Evolutionary conservation across 2,329 filamentous ascomycete genomes (phyloP).

Genomic region (Colletotrichum chrysophilum): DNA sequence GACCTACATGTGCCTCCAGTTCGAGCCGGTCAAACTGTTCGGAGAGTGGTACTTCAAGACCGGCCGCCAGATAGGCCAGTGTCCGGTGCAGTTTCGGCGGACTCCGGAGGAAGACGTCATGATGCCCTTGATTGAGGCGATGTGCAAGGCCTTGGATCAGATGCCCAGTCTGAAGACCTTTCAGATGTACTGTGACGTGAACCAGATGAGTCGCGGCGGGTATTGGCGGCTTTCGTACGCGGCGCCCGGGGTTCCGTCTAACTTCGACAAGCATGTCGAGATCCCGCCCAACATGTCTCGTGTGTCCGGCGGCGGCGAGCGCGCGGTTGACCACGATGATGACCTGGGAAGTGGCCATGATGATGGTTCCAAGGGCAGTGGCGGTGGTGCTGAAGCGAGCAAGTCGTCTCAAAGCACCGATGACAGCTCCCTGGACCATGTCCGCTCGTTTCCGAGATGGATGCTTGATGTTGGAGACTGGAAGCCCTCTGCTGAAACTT

Average conservation of each 20-base stretch:
- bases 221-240: background rate
- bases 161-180: background rate
- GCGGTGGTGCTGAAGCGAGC: background rate
- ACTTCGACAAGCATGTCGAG: background rate
- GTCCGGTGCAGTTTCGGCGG: background rate
- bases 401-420: background rate
- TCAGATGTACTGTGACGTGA: background rate
- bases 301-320: rapidly evolving
- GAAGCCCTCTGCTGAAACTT: background rate
- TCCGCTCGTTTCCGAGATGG: background rate
- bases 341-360: background rate
- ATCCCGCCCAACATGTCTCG: background rate
- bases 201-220: background rate
- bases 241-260: background rate
- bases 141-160: background rate
- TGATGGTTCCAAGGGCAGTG: background rate
- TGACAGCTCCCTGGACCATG: background rate
- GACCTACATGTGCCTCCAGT: background rate
- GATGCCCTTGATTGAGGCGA: background rate
- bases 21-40: background rate
- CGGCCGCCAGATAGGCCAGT: background rate
- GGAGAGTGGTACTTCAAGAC: background rate
- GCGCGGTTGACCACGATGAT: background rate
- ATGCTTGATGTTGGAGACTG: background rate
- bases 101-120: background rate